Conservation (phyloP, 257 asterid species). For the Scutellaria baicalensis region DNA sequence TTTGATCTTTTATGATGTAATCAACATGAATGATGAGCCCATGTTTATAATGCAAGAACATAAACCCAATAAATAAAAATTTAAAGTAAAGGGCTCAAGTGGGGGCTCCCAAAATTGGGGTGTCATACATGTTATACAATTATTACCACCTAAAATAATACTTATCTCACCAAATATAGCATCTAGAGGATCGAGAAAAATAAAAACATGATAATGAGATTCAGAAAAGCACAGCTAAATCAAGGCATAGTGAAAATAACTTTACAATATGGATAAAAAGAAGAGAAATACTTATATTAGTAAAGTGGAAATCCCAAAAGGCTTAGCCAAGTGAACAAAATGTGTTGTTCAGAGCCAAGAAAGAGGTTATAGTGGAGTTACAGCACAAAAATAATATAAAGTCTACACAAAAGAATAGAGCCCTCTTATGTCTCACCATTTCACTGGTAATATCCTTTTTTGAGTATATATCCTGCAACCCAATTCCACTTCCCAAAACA, state of each 20-base stretch:
- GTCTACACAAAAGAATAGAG: constrained; percentile 27
- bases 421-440: constrained; percentile 12
- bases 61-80: too few species aligned
- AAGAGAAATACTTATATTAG: neutral
- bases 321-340: constrained; percentile 16
- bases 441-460: constrained; percentile 27
- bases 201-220: neutral
- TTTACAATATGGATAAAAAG: neutral
- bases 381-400: constrained; percentile 10
- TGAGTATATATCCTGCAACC: constrained; percentile 36
- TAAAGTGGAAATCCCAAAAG: constrained; percentile 4
- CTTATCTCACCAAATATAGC: neutral
- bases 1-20: too few species aligned
- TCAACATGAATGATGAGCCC: too few species aligned
- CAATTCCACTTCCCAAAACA: constrained; percentile 44
- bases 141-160: neutral
- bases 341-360: neutral
- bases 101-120: too few species aligned
- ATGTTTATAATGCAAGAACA: too few species aligned
- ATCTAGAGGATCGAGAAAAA: neutral
- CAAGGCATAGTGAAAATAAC: neutral
- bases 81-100: too few species aligned
- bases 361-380: constrained; percentile 5
- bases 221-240: neutral
- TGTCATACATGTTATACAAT: too few species aligned